A percentile compares a stretch with the other conserved stretches of the same genome.
These are phyloP conservation scores for Globisporangium solare DNA, from an alignment of 352 stramenopile genomes.

Conservation along the genomic window DNA sequence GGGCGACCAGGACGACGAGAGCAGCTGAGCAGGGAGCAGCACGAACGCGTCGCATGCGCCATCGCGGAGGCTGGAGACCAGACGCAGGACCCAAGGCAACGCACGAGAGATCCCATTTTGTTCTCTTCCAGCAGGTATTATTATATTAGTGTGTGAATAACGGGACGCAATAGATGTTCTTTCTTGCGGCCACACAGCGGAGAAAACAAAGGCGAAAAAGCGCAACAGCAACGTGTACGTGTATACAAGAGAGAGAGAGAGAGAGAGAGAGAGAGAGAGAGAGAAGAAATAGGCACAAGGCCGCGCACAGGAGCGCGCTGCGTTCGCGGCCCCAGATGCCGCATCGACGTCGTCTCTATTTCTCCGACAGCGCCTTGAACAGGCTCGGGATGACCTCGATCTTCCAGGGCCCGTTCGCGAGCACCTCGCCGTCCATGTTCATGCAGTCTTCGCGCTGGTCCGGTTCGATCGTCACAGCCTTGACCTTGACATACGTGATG, in stretches of 20 bases:
- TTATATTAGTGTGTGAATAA: background rate
- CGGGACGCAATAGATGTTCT: slow-evolving; percentile 7
- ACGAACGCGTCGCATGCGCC: background rate
- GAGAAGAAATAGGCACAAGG: too few relatives aligned
- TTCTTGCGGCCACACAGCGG: background rate
- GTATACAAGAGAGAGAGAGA: too few relatives aligned
- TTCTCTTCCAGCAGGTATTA: too few relatives aligned
- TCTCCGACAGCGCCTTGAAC: slow-evolving; percentile 84
- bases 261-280: too few relatives aligned
- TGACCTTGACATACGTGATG: slow-evolving; percentile 78
- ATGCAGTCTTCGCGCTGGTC: slow-evolving; percentile 60
- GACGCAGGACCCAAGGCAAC: background rate
- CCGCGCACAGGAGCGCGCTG: too few relatives aligned
- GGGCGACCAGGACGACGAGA: slow-evolving; percentile 82
- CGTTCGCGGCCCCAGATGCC: too few relatives aligned
- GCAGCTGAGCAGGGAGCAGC: slow-evolving; percentile 6
- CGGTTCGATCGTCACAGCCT: slow-evolving; percentile 63
- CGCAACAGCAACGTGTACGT: too few relatives aligned
- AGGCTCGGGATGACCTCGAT: slow-evolving; percentile 84
- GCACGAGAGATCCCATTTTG: background rate
- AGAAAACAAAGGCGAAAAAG: too few relatives aligned
- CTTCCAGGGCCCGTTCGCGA: slow-evolving; percentile 61
- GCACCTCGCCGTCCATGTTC: slow-evolving; percentile 83
- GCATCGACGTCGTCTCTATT: slow-evolving; percentile 30
- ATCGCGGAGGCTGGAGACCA: background rate